phyloP scores from a whole-genome alignment of 2,329 filamentous ascomycete species.

The Botrytis cinerea region DNA sequence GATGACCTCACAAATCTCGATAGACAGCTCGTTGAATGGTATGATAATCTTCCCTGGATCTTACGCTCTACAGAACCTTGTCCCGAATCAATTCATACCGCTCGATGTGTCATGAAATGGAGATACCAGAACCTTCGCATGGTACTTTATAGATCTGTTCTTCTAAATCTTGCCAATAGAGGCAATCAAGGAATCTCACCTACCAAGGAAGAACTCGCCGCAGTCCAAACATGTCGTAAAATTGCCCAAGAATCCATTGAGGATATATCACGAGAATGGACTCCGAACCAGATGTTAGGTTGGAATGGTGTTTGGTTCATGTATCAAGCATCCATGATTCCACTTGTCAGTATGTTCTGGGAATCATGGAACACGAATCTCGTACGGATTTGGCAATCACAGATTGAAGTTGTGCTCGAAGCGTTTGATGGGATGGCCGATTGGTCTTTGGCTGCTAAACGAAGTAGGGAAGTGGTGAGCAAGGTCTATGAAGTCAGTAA shows the following conservation, averaged over 20 bases:
- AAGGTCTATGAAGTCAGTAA: conserved; percentile 61
- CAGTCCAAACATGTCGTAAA: conserved; percentile 68
- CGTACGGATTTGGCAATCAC: conserved; percentile 52
- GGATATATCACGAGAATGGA: conserved; percentile 70
- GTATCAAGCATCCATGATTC: conserved; percentile 79
- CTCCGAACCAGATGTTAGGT: conserved; percentile 72
- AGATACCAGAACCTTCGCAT: conserved; percentile 77
- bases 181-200: conserved; percentile 31
- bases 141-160: conserved; percentile 71
- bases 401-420: conserved; percentile 60
- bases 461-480: conserved; percentile 63
- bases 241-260: conserved; percentile 71
- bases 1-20: conserved; percentile 69
- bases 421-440: conserved; percentile 65
- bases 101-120: conserved; percentile 78
- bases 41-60: conserved; percentile 67
- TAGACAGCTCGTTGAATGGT: conserved; percentile 69
- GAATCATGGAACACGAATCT: conserved; percentile 48
- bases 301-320: conserved; percentile 84
- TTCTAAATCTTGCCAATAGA: conserved; percentile 61
- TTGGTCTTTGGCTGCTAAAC: conserved; percentile 64
- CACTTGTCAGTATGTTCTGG: conserved; percentile 73
- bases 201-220: conserved; percentile 63
- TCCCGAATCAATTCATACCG: conserved; percentile 68
- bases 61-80: conserved; percentile 66